Conservation (phyloP, 2,329 filamentous ascomycete species). For the Colletotrichum euphorbiae region DNA sequence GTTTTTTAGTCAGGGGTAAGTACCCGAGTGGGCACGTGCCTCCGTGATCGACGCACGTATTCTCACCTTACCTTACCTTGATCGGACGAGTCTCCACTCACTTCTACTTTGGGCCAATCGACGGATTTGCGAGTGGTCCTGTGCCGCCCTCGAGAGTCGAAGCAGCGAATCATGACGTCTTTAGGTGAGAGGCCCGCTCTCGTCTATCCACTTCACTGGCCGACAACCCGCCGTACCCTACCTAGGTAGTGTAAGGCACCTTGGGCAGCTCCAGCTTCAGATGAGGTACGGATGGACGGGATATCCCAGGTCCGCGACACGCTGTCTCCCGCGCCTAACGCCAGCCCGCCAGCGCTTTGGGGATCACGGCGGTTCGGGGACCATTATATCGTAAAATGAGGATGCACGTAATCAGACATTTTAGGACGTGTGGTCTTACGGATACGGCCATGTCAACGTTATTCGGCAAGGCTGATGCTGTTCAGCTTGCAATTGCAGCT, state of each 20-base stretch:
- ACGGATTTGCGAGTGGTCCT: slow-evolving; percentile 1
- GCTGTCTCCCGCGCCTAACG: slow-evolving; percentile 34
- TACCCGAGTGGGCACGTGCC: no score
- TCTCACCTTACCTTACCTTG: no score
- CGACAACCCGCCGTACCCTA: neutral
- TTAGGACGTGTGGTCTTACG: slow-evolving; percentile 4
- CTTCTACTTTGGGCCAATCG: slow-evolving; percentile 5
- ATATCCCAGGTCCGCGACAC: slow-evolving; percentile 16
- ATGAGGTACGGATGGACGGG: slow-evolving; percentile 5
- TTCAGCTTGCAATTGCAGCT: neutral
- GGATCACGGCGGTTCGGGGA: slow-evolving; percentile 8
- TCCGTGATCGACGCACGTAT: no score
- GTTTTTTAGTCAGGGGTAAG: slow-evolving; percentile 25
- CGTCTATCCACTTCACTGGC: slow-evolving; percentile 4
- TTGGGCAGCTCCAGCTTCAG: no score
- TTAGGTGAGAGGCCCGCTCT: neutral
- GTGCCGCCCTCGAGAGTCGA: no score
- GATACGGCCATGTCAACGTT: neutral
- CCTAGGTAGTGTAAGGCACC: no score
- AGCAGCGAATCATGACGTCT: slow-evolving; percentile 18
- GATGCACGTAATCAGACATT: slow-evolving; percentile 33
- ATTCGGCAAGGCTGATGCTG: neutral
- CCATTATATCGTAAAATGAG: neutral
- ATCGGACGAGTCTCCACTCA: neutral
- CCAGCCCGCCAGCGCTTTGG: slow-evolving; percentile 24